Conservation (phyloP, 2,329 filamentous ascomycete genomes). For the Tolypocladium capitatum region DNA sequence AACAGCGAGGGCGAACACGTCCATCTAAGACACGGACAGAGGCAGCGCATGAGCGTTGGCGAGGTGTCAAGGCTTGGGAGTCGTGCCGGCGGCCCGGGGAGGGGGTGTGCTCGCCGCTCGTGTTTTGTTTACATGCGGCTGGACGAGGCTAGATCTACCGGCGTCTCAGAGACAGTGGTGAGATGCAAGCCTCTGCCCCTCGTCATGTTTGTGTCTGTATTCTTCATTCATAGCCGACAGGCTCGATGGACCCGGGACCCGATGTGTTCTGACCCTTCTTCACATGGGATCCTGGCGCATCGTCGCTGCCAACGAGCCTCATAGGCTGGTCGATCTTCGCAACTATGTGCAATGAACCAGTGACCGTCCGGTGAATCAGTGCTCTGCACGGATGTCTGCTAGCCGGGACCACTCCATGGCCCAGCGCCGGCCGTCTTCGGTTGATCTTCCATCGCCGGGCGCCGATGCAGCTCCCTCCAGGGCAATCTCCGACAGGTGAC, state of each 20-base stretch:
- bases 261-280: constrained; percentile 61
- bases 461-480: constrained; percentile 10
- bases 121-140: neutral
- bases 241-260: constrained; percentile 57
- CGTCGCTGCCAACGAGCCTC: constrained; percentile 52
- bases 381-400: constrained; percentile 10
- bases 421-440: constrained; percentile 14
- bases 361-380: constrained; percentile 6
- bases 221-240: too few species aligned
- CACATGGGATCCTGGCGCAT: constrained; percentile 70
- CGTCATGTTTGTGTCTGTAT: too few species aligned
- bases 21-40: neutral
- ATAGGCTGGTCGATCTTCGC: constrained; percentile 63
- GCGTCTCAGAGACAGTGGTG: too few species aligned
- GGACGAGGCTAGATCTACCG: too few species aligned
- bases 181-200: too few species aligned
- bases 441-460: constrained; percentile 3
- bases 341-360: constrained; percentile 52
- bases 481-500: constrained; percentile 15
- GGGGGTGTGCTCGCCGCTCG: neutral
- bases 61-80: neutral
- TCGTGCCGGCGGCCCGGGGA: neutral
- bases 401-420: constrained; percentile 21
- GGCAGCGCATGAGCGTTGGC: neutral
- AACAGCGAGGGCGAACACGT: neutral